Base-by-base conservation (phyloP, 306 rosid genomes). In the Quercus variabilis region DNA sequence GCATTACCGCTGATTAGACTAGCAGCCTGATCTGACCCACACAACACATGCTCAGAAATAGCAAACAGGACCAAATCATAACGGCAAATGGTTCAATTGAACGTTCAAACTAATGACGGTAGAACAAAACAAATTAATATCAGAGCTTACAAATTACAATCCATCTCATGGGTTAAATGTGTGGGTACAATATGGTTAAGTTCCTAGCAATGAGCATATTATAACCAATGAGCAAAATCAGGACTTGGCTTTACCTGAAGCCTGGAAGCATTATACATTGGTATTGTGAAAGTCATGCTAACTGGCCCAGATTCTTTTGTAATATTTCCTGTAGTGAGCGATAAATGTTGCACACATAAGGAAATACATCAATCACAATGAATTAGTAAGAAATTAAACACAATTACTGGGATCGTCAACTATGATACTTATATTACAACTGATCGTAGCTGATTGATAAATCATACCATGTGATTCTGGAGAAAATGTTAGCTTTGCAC, bases 281-380 rank as follows among this genome's bases (percentile, higher is more conserved):
- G 96, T 79, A 92, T 92, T 4, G 97, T 92, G 82, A 92, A 92
- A 19, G 92, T 92, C 97, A 91, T 87, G 92, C 94, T 92, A 65
- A 92, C 94, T 21, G 97, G 97, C 51, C 97, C 97, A 14, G 88
- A 87, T 85, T 92, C 97, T 80, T 92, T 92, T 43, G 91, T 85
- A 33, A 92, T 79, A 76, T 89, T 92, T 79, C 93, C 97, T 91
- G 83, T 82, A 14, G 70, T 68, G 5, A 82, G 75, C 72, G 65
- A 77, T 56, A 20, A 69, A 81, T 75, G 18, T 82, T 73, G 55
- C 80, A 83, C 15, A 69, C 70, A 71, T 72, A 62, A 13, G 43
- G 28, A 52, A 68, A 86, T 54, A 31, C 26, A 74, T 56, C 68
- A 65, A 78, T 23, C 67, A 78, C 54, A 74, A 55, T 51, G n/a